Evolutionary conservation across 1,284 basidiomycete species (phyloP), one percentile per base, ranked within the genome.

Genomic region (Tilletia caries): DNA sequence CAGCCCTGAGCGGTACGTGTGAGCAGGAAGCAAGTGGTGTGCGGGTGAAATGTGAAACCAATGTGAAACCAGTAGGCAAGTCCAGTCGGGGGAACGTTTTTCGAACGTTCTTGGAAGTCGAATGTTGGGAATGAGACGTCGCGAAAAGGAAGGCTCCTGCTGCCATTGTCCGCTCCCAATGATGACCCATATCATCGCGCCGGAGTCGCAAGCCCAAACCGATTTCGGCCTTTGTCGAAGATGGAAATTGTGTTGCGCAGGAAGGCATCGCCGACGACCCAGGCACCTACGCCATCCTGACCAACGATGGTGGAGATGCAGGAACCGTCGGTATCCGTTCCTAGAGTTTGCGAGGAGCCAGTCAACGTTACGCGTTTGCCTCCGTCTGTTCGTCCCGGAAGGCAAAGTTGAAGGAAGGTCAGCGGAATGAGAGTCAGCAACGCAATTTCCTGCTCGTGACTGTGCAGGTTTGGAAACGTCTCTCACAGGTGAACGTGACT

Each of bases 401-500:
- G 13, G 60, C 1, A 6, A 8, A 6, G 64, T 25, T 15, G 25
- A 65, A 20, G 15, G 6, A 43, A 23, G 18, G 37, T 29, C 6
- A 43, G 27, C 20, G 34, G 23, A 41, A 34, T 13, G 64, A 44
- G 64, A 29, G 2, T 34, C 20, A 65, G 64, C 15, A 23, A n/a
- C n/a, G n/a, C n/a, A n/a, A n/a, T n/a, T n/a, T n/a, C n/a, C n/a
- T n/a, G n/a, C n/a, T n/a, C n/a, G n/a, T n/a, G n/a, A n/a, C n/a
- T n/a, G n/a, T n/a, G n/a, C n/a, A n/a, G n/a, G n/a, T n/a, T n/a
- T n/a, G n/a, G 20, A 3, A 1, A 33, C 13, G 32, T n/a, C 64
- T 43, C 25, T 25, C 20, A 52, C 29, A 50, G n/a, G 13, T n/a
- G 32, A 41, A 46, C 33, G 44, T 12, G 46, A 84, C 67, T 60